Evolutionary conservation across 352 stramenopile genomes (phyloP).

Genomic region (Phytophthora pluvialis): DNA sequence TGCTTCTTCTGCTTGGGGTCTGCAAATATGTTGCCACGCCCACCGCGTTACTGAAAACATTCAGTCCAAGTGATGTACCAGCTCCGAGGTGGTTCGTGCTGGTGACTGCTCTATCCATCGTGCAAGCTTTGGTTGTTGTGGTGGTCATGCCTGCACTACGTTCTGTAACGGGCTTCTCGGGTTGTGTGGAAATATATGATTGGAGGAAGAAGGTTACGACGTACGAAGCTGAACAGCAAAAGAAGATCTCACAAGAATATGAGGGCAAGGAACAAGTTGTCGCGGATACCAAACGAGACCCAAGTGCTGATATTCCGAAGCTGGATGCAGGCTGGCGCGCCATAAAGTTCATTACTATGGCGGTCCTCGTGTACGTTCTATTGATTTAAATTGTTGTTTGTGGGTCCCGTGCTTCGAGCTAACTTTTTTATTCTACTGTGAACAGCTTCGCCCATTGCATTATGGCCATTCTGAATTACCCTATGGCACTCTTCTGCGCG

Average conservation of each 20-base stretch:
- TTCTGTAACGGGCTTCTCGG: constrained; percentile 41
- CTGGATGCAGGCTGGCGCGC: constrained; percentile 60
- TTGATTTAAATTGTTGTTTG: not conserved
- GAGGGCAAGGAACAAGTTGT: not conserved
- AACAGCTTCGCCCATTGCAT: constrained; percentile 71
- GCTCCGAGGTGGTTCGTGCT: constrained; percentile 36
- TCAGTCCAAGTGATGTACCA: constrained; percentile 8
- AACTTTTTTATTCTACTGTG: constrained; percentile 13
- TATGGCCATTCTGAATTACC: constrained; percentile 84
- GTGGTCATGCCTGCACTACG: constrained; percentile 36
- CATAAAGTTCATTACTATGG: constrained; percentile 65
- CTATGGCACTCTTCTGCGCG: constrained; percentile 76
- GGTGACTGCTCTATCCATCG: constrained; percentile 26
- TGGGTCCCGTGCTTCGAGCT: constrained; percentile 1
- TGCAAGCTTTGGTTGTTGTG: constrained; percentile 34
- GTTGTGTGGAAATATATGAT: constrained; percentile 45
- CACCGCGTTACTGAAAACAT: constrained; percentile 11
- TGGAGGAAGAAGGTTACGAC: constrained; percentile 44
- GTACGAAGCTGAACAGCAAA: constrained; percentile 45
- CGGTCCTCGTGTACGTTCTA: constrained; percentile 58
- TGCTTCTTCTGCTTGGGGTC: constrained; percentile 25
- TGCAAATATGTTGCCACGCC: constrained; percentile 18
- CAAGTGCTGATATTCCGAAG: constrained; percentile 9
- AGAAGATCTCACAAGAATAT: constrained; percentile 18
- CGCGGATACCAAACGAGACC: not conserved